phyloP scores from a whole-genome alignment of 176 grass and related monocot genomes.

The sorghum (Sorghum bicolor) region DNA sequence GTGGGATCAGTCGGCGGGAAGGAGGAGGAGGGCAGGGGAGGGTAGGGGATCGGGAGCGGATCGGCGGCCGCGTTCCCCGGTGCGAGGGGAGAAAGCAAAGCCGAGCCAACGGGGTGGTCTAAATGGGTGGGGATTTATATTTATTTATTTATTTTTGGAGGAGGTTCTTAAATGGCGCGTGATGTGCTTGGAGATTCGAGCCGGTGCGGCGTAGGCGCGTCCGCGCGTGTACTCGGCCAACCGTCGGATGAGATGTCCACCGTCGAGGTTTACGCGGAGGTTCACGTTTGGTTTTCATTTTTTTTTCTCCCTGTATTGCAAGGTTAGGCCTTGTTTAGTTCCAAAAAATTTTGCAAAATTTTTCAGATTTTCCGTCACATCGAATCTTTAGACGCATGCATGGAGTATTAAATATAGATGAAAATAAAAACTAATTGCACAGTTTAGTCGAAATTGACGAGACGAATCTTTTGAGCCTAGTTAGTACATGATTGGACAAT shows the following conservation, averaged over 20 bases:
- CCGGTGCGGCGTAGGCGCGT: background rate
- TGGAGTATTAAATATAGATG: too few species aligned
- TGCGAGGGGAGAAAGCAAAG: background rate
- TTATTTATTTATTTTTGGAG: background rate
- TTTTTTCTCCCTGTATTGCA: too few species aligned
- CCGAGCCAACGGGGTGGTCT: conserved; percentile 4
- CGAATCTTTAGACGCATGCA: too few species aligned
- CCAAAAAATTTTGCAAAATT: too few species aligned
- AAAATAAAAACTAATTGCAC: too few species aligned
- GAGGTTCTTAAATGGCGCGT: background rate
- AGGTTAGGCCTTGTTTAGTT: too few species aligned
- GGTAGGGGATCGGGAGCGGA: conserved; percentile 28
- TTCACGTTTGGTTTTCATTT: too few species aligned
- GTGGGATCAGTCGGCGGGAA: conserved; percentile 22
- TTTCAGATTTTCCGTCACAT: too few species aligned
- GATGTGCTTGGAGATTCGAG: conserved; percentile 25
- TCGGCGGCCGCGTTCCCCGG: conserved; percentile 44
- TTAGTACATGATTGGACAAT: too few species aligned
- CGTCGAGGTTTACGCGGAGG: background rate
- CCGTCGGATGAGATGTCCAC: background rate
- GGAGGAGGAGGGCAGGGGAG: background rate
- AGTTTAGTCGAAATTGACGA: too few species aligned
- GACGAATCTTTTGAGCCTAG: too few species aligned
- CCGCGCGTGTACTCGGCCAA: too few species aligned
- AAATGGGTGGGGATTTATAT: background rate